A percentile compares a stretch with the other conserved stretches of the same genome.
These are phyloP conservation scores for Coemansia sp. DNA, from an alignment of 192 early-diverging fungal genomes.

Conservation along the genomic window DNA sequence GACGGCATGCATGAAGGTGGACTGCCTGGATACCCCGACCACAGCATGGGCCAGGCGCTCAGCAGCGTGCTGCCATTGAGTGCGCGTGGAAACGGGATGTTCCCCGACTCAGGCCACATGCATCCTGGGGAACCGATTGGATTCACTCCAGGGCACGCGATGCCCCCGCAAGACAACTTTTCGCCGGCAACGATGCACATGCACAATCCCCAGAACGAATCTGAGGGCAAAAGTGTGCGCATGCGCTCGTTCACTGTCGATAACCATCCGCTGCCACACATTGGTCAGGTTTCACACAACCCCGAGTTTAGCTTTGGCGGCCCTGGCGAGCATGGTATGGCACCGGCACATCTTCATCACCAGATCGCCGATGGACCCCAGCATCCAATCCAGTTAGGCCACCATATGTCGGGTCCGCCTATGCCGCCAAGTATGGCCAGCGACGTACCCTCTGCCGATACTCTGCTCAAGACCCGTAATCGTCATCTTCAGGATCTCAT, in stretches of 20 bases:
- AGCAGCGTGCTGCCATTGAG: slow-evolving; percentile 26
- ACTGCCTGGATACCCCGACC: neutral
- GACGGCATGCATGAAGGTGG: neutral
- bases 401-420: neutral
- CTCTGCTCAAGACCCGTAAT: slow-evolving; percentile 38
- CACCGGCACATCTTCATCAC: neutral
- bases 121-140: slow-evolving; percentile 10
- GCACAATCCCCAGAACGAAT: neutral
- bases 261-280: slow-evolving; percentile 16
- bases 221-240: slow-evolving; percentile 9
- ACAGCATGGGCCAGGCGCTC: slow-evolving; percentile 14
- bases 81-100: slow-evolving; percentile 13
- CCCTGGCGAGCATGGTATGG: neutral
- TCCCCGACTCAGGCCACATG: slow-evolving; percentile 15
- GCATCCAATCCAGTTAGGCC: neutral
- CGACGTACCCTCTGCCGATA: slow-evolving; percentile 26
- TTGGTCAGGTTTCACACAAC: slow-evolving; percentile 5
- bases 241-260: slow-evolving; percentile 33
- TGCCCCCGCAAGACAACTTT: neutral
- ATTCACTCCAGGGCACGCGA: neutral
- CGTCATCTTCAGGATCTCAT: slow-evolving; percentile 46
- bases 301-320: slow-evolving; percentile 7
- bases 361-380: neutral
- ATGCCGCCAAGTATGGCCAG: neutral
- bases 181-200: slow-evolving; percentile 8